A percentile compares a stretch with the other conserved stretches of the same genome.
Evolutionary conservation across 495 filamentous ascomycete genomes (phyloP).

Genomic region (Talaromyces nanjingensis): DNA sequence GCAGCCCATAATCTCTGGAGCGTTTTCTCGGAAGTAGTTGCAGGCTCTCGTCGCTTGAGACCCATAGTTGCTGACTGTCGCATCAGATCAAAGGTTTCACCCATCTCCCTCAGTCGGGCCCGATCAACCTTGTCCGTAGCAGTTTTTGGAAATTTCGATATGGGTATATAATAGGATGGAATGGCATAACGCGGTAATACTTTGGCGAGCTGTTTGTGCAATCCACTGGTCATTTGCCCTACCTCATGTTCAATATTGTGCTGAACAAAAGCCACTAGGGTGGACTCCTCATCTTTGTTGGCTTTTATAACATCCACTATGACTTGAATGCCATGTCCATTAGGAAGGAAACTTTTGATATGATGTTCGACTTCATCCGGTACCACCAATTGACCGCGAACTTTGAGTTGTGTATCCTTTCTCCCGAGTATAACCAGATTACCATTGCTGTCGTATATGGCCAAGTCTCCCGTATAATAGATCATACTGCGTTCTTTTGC

Average conservation of each 20-base stretch:
- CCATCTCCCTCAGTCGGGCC: not conserved
- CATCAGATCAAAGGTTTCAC: not conserved
- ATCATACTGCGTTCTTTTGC: not conserved
- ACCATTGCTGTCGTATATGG: not conserved
- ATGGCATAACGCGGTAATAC: not conserved
- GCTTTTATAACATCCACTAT: not conserved
- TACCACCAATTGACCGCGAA: slow-evolving; percentile 40
- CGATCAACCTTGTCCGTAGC: not conserved
- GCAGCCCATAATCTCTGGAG: not conserved
- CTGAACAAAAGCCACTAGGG: not conserved
- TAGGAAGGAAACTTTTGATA: not conserved
- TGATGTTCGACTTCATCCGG: slow-evolving; percentile 32
- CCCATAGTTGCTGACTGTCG: not conserved
- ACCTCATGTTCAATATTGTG: not conserved
- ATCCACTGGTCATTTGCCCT: not conserved
- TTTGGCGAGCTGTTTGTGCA: not conserved
- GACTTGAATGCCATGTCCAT: not conserved
- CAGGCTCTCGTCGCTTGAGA: not conserved
- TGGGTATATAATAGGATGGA: not conserved
- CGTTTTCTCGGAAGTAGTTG: not conserved
- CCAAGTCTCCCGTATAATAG: not conserved
- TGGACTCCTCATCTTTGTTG: not conserved
- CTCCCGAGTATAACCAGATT: not conserved
- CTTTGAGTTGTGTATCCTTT: slow-evolving; percentile 37
- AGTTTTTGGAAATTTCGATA: not conserved